A percentile compares a stretch with the other conserved stretches of the same genome.
Evolutionary conservation across 306 rosid species (phyloP).

Genomic region (Cicer cuneatum): DNA sequence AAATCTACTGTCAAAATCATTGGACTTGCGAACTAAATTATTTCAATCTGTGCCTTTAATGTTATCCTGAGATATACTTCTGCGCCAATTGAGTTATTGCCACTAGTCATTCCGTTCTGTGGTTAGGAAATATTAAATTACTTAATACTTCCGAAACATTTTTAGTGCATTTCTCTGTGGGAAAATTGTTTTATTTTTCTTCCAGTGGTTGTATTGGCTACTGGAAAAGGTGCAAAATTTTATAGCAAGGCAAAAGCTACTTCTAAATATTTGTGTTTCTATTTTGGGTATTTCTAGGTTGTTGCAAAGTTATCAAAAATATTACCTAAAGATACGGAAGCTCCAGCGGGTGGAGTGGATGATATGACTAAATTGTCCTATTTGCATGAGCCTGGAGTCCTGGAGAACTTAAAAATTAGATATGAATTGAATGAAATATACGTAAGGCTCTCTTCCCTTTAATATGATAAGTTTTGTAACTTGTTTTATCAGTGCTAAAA

Average conservation of each 20-base stretch:
- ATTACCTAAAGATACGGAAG: constrained; percentile 89
- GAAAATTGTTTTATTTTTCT: background rate
- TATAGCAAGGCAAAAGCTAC: constrained; percentile 17
- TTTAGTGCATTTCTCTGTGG: constrained; percentile 36
- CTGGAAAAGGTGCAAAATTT: constrained; percentile 8
- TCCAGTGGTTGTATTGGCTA: constrained; percentile 12
- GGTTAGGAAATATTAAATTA: background rate
- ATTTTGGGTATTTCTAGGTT: constrained; percentile 57
- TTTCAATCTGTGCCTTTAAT: background rate
- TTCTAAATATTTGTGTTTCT: constrained; percentile 29
- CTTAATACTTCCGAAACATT: constrained; percentile 2
- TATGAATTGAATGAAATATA: constrained; percentile 97
- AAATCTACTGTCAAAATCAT: background rate
- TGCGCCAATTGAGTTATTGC: background rate
- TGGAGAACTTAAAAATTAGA: constrained; percentile 86
- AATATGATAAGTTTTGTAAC: constrained; percentile 9
- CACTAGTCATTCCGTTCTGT: constrained; percentile 6
- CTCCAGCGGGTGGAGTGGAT: constrained; percentile 97
- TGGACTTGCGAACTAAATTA: constrained; percentile 9
- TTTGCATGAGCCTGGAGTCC: constrained; percentile 97
- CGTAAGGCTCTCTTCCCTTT: constrained; percentile 56
- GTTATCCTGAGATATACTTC: background rate
- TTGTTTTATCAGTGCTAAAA: constrained; percentile 29
- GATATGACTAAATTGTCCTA: constrained; percentile 98
- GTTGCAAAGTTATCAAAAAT: constrained; percentile 69